Evolutionary conservation across 116 monocot genomes (phyloP).

Genomic region (Posidonia oceanica): DNA sequence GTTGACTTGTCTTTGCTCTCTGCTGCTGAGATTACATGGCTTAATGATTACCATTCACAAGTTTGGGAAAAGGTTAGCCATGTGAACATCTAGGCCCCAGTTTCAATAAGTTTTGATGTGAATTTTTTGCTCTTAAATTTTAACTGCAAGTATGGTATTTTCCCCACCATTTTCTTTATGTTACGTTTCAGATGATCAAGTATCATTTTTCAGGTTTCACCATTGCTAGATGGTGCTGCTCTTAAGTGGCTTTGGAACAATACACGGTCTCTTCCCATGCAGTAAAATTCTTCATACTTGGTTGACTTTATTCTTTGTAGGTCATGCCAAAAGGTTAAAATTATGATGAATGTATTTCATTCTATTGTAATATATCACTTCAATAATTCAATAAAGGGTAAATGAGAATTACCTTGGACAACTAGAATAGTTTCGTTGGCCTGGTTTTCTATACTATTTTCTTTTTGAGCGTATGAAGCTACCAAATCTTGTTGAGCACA

Average conservation of each 20-base stretch:
- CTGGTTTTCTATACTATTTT: too few relatives aligned
- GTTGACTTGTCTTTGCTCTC: conserved; percentile 57
- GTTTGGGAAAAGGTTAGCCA: conserved; percentile 86
- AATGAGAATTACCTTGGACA: too few relatives aligned
- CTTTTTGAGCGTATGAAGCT: too few relatives aligned
- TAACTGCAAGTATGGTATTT: not conserved
- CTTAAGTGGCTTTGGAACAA: conserved; percentile 65
- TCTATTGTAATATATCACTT: too few relatives aligned
- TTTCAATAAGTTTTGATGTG: too few relatives aligned
- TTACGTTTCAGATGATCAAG: not conserved
- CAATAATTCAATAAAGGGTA: too few relatives aligned
- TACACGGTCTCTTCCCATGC: conserved; percentile 34
- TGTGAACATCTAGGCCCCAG: not conserved
- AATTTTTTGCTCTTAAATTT: not conserved
- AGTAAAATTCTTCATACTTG: not conserved
- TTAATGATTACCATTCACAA: conserved; percentile 74
- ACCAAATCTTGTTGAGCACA: too few relatives aligned
- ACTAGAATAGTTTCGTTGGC: too few relatives aligned
- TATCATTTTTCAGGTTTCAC: conserved; percentile 34
- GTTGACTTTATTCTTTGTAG: too few relatives aligned
- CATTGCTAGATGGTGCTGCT: conserved; percentile 51
- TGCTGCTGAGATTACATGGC: conserved; percentile 58
- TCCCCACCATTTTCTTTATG: not conserved
- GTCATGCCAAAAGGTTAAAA: too few relatives aligned
- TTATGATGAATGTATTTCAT: too few relatives aligned